Evolutionary conservation across 1,139 yeast genomes (phyloP).

Genomic region (Diutina ranongensis): DNA sequence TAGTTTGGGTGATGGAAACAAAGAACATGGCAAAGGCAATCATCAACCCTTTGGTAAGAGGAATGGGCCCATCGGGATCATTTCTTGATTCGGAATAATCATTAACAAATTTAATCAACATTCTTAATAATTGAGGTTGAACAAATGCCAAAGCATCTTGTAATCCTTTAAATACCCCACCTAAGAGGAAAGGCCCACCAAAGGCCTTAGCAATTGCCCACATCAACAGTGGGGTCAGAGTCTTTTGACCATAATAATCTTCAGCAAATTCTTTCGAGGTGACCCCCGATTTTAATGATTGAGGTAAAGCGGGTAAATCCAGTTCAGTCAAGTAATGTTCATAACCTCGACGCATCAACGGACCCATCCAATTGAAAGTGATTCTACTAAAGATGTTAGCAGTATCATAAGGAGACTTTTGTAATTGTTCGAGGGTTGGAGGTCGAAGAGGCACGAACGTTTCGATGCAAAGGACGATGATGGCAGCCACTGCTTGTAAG

Average conservation of each 20-base stretch:
- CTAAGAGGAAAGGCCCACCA: conserved; percentile 57
- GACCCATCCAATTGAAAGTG: conserved; percentile 89
- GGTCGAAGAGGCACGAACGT: neutral
- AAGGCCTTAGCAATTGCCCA: conserved; percentile 56
- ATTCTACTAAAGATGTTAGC: conserved; percentile 77
- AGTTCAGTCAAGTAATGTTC: conserved; percentile 56
- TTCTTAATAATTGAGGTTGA: conserved; percentile 78
- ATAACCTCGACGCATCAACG: conserved; percentile 79
- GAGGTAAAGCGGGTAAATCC: conserved; percentile 77
- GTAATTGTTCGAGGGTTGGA: neutral
- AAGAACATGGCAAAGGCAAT: conserved; percentile 77
- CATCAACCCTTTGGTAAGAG: conserved; percentile 72
- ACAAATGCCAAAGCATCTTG: conserved; percentile 79
- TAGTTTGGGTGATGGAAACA: conserved; percentile 75
- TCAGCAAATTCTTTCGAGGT: conserved; percentile 39
- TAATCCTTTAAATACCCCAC: conserved; percentile 63
- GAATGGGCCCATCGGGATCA: conserved; percentile 25
- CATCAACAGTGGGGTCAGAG: conserved; percentile 49
- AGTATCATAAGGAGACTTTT: conserved; percentile 50
- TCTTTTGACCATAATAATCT: conserved; percentile 40
- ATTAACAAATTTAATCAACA: conserved; percentile 71
- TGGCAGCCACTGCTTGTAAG: conserved; percentile 37
- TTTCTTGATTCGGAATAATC: conserved; percentile 44
- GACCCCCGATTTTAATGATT: conserved; percentile 41
- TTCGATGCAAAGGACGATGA: conserved; percentile 44